Conservation (phyloP, 805 yeast genomes). For the Saccharomycopsis schoenii region DNA sequence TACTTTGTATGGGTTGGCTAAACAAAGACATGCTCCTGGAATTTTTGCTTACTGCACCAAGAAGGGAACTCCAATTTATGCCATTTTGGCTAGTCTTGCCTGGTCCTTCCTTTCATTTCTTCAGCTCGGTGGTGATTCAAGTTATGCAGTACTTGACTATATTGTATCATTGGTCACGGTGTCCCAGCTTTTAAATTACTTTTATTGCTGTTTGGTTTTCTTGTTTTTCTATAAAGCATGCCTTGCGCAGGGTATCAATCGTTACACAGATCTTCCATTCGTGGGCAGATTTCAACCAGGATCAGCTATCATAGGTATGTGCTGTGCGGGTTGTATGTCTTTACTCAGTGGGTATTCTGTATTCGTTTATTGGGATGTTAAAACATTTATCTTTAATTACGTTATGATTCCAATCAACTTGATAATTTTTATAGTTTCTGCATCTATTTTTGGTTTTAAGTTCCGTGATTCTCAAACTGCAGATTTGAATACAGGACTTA, state of each 20-base stretch:
- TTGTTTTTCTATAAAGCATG: slow-evolving; percentile 54
- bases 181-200: slow-evolving; percentile 55
- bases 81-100: slow-evolving; percentile 40
- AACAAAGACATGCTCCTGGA: slow-evolving; percentile 64
- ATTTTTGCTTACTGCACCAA: slow-evolving; percentile 51
- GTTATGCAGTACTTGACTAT: slow-evolving; percentile 63
- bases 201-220: slow-evolving; percentile 47
- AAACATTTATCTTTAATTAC: slow-evolving; percentile 58
- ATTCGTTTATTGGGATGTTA: slow-evolving; percentile 52
- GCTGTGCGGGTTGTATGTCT: slow-evolving; percentile 40
- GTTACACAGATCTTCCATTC: slow-evolving; percentile 28
- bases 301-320: slow-evolving; percentile 39
- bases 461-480: slow-evolving; percentile 37
- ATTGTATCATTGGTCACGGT: slow-evolving; percentile 61
- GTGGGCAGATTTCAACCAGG: slow-evolving; percentile 53
- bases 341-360: slow-evolving; percentile 60
- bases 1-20: slow-evolving; percentile 58
- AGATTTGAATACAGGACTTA: slow-evolving; percentile 44
- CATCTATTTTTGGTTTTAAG: slow-evolving; percentile 39
- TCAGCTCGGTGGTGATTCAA: slow-evolving; percentile 43
- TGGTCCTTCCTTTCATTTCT: slow-evolving; percentile 60
- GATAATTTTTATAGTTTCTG: slow-evolving; percentile 41
- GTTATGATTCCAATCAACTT: slow-evolving; percentile 56
- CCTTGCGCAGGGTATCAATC: slow-evolving; percentile 40
- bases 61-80: slow-evolving; percentile 60